phyloP scores from a whole-genome alignment of 164 flowering plant genomes.

The Vitis cinerea region DNA sequence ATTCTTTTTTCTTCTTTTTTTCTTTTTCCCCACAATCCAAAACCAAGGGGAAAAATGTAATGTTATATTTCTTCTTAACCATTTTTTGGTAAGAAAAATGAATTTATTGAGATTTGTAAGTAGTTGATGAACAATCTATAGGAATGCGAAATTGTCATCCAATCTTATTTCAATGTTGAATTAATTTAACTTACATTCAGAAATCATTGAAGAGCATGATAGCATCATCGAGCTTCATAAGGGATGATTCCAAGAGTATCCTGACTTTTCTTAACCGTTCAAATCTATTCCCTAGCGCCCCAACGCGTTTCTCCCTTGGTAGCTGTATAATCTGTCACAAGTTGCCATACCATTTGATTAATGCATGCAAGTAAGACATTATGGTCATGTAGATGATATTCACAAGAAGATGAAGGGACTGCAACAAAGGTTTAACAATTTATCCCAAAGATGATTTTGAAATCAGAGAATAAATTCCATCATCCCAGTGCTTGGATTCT shows the following conservation, averaged over 20 bases:
- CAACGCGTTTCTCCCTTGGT: conserved; percentile 31
- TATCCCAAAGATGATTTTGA: background rate
- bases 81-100: too few relatives aligned
- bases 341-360: conserved; percentile 1
- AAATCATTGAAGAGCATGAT: conserved; percentile 66
- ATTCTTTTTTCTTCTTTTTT: too few relatives aligned
- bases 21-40: too few relatives aligned
- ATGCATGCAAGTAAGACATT: background rate
- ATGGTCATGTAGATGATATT: background rate
- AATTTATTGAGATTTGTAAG: too few relatives aligned
- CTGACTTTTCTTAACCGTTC: conserved; percentile 21
- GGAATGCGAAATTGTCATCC: too few relatives aligned
- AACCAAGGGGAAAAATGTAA: too few relatives aligned
- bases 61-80: too few relatives aligned
- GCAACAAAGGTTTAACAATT: background rate
- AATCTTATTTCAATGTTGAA: too few relatives aligned
- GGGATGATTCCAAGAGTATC: conserved; percentile 41
- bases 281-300: conserved; percentile 19
- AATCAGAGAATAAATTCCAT: background rate
- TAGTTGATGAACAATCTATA: too few relatives aligned
- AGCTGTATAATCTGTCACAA: conserved; percentile 40
- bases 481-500: background rate
- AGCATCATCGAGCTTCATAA: conserved; percentile 67
- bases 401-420: background rate
- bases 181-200: conserved; percentile 12